Base-by-base conservation (phyloP, 1,284 basidiomycete genomes). In the Ceratobasidium sp. region DNA sequence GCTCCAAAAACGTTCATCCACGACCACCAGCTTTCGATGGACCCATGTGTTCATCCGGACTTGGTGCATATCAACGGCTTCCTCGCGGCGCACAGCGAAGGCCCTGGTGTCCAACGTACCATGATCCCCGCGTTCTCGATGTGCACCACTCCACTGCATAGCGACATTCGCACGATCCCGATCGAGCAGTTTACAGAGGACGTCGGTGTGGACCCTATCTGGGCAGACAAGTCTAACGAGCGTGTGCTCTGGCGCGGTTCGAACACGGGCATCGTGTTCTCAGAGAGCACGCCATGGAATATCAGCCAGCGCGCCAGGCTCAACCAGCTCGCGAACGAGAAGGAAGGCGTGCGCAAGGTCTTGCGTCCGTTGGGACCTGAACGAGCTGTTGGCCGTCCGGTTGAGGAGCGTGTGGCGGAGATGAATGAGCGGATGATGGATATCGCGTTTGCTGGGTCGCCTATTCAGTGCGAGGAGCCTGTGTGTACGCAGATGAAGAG, bases 201-300 rank as follows among this genome's bases (percentile, higher is more conserved):
- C 69, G 79, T 81, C 0, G 81, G 81, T 0, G 78, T 84, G 57
- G 87, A 90, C 77, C 83, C 86, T 0, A 79, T 79, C 0, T 91
- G 88, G 86, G 85, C 86, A 35, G 81, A 84, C 23, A 90, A 87
- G 80, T 75, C 80, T 5, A 85, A 90, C 73, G 85, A 88, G 47
- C 78, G 86, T 35, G 77, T 91, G 35, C 79, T 86, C 26, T 91
- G 90, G 90, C 83, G 90, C 21, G 90, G 90, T 2, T 86, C 84
- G 59, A 89, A 86, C 61, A 91, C 90, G 0, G 90, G 90, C 0
- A 89, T 90, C 54, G 83, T 81, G 76, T 85, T 87, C 72, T 79
- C 79, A 0, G 75, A 78, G 5, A 74, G 78, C 1, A 81, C 81
- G 11, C 80, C 83, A 6, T 91, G 89, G 90, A 80, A 81, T 75